Evolutionary conservation across 2,329 filamentous ascomycete genomes (phyloP).

Genomic region (Nannizziopsis barbatae): DNA sequence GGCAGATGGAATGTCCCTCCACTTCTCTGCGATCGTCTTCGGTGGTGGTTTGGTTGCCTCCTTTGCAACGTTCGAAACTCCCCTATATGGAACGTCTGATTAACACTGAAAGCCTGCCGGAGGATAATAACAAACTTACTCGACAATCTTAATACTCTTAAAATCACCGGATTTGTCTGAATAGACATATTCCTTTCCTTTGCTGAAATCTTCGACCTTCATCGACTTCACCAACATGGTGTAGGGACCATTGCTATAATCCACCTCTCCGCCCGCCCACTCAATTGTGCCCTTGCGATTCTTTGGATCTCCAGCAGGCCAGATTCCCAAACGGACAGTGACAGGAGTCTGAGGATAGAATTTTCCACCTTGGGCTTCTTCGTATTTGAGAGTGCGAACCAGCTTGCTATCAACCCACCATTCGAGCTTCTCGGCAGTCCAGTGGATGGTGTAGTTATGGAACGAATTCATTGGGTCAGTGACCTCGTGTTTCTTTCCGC

Average conservation of each 20-base stretch:
- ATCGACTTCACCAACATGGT: slow-evolving; percentile 61
- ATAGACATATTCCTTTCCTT: slow-evolving; percentile 54
- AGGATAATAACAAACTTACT: slow-evolving; percentile 23
- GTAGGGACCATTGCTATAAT: slow-evolving; percentile 46
- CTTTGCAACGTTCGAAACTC: slow-evolving; percentile 46
- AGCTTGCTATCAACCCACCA: slow-evolving; percentile 54
- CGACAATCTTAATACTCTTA: slow-evolving; percentile 54
- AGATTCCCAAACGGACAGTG: slow-evolving; percentile 58
- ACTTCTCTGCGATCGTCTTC: slow-evolving; percentile 32
- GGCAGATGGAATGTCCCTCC: slow-evolving; percentile 34
- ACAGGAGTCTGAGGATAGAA: slow-evolving; percentile 64
- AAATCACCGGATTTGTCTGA: slow-evolving; percentile 50
- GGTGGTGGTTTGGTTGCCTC: slow-evolving; percentile 28
- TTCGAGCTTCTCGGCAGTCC: slow-evolving; percentile 51
- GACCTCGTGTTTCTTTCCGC: slow-evolving; percentile 64
- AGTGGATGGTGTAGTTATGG: slow-evolving; percentile 48
- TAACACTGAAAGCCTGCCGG: neutral
- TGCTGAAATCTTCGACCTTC: slow-evolving; percentile 45
- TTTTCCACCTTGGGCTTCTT: slow-evolving; percentile 54
- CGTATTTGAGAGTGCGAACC: slow-evolving; percentile 51
- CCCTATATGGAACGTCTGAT: slow-evolving; percentile 41
- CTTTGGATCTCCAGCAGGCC: slow-evolving; percentile 51
- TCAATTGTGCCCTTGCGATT: slow-evolving; percentile 13
- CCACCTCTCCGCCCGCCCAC: slow-evolving; percentile 17
- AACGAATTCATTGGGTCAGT: slow-evolving; percentile 43